Percentiles rank a stretch among this genome's conserved stretches.
Evolutionary conservation across 73 alveolate genomes (phyloP).

Genomic region (Stentor coeruleus): DNA sequence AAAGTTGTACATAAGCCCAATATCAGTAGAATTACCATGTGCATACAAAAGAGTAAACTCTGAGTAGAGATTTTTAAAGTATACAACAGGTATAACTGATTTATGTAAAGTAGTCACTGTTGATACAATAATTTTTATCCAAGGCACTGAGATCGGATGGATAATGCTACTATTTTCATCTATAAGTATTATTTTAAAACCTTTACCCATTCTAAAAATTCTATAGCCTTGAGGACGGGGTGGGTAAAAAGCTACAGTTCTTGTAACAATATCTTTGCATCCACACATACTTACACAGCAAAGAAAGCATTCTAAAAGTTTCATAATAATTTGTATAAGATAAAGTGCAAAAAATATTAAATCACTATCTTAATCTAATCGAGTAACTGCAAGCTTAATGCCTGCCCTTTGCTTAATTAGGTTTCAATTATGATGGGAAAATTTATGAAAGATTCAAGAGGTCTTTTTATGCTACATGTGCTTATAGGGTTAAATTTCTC

Average conservation of each 20-base stretch:
- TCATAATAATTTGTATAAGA: slow-evolving; percentile 28
- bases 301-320: slow-evolving; percentile 16
- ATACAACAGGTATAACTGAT: slow-evolving; percentile 21
- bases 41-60: slow-evolving; percentile 46
- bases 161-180: neutral
- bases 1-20: slow-evolving; percentile 48
- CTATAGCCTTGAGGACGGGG: slow-evolving; percentile 32
- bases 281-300: slow-evolving; percentile 32
- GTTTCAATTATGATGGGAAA: too few relatives aligned
- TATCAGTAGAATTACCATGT: slow-evolving; percentile 67
- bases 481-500: too few relatives aligned
- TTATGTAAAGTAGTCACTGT: slow-evolving; percentile 8
- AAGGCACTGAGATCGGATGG: slow-evolving; percentile 16
- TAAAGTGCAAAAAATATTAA: too few relatives aligned
- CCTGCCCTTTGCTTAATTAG: too few relatives aligned
- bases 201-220: neutral
- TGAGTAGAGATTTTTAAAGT: slow-evolving; percentile 26
- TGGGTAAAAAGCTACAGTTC: slow-evolving; percentile 38
- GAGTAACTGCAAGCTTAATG: too few relatives aligned
- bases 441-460: too few relatives aligned
- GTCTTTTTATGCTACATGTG: too few relatives aligned
- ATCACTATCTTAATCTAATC: too few relatives aligned
- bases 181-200: neutral
- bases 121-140: neutral
- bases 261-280: slow-evolving; percentile 26